Percentiles rank a stretch among this genome's conserved stretches.
These are phyloP conservation scores for Corymbia maculata DNA, from an alignment of 345 rosid genomes.

Conservation along the genomic window DNA sequence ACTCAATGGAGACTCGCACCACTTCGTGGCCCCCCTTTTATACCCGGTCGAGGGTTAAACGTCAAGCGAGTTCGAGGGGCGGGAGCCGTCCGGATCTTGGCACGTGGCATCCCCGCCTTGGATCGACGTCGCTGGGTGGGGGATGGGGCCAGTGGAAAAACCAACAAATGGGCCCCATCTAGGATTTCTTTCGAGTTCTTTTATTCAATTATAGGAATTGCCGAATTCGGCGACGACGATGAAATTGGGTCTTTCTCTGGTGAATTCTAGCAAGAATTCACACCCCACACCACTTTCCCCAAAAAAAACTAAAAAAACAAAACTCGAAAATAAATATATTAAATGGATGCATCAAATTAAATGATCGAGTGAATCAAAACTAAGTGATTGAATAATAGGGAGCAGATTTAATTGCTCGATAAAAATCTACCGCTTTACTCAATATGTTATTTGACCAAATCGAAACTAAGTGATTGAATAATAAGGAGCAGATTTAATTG, in stretches of 20 bases:
- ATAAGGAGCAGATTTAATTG: rapidly evolving
- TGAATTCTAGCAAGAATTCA: neutral
- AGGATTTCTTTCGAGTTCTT: neutral
- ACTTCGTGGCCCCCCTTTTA: neutral
- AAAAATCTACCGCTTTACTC: neutral
- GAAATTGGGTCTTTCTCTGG: neutral
- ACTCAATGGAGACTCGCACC: neutral
- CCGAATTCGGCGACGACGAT: neutral
- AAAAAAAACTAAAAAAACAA: neutral
- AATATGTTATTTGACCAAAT: neutral
- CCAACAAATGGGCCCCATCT: neutral
- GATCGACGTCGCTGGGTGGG: neutral
- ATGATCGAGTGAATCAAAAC: rapidly evolving
- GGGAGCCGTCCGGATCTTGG: neutral
- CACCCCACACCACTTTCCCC: no score
- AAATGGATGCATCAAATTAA: rapidly evolving
- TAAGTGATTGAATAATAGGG: neutral
- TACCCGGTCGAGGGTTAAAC: neutral
- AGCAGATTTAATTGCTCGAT: rapidly evolving
- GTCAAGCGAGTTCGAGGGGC: neutral
- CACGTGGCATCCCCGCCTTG: neutral
- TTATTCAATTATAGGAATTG: neutral
- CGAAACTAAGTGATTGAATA: rapidly evolving
- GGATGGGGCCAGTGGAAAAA: neutral
- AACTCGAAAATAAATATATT: neutral